Percentiles rank a stretch among this genome's conserved stretches.
Evolutionary conservation across 768 basidiomycete genomes (phyloP).

Genomic region (Lactifluus subvellereus): DNA sequence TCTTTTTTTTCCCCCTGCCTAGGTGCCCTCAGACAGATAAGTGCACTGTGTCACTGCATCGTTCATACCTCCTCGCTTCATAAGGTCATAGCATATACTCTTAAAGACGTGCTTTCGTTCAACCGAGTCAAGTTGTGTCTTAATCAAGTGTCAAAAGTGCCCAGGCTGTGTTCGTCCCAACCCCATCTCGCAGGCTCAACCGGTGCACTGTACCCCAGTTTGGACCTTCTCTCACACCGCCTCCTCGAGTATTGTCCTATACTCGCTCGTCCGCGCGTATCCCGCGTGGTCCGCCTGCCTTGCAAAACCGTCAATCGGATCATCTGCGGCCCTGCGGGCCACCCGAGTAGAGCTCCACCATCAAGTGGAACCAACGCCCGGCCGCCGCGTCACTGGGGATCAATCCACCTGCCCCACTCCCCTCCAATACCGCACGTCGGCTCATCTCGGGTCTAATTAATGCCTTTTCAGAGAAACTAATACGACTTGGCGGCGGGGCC

Average conservation of each 20-base stretch:
- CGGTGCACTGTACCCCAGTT: too few relatives aligned
- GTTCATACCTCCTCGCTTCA: neutral
- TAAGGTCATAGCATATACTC: neutral
- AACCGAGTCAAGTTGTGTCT: neutral
- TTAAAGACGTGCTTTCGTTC: neutral
- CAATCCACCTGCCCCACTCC: neutral
- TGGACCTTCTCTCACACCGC: neutral
- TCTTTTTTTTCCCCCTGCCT: neutral
- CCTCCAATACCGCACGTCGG: neutral
- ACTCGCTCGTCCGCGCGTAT: neutral
- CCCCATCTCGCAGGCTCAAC: neutral
- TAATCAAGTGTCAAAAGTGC: neutral
- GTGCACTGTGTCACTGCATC: too few relatives aligned
- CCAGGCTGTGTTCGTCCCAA: neutral
- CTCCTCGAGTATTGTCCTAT: neutral
- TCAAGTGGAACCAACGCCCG: neutral
- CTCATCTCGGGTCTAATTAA: neutral
- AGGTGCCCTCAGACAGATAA: neutral
- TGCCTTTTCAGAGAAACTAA: neutral
- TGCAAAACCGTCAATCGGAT: neutral
- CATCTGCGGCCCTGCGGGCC: neutral
- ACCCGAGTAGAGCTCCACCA: neutral
- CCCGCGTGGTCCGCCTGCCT: neutral
- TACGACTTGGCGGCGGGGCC: neutral
- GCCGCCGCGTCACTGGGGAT: neutral